Conservation (phyloP, 2,329 filamentous ascomycete genomes). For the Fusarium protoensiforme region DNA sequence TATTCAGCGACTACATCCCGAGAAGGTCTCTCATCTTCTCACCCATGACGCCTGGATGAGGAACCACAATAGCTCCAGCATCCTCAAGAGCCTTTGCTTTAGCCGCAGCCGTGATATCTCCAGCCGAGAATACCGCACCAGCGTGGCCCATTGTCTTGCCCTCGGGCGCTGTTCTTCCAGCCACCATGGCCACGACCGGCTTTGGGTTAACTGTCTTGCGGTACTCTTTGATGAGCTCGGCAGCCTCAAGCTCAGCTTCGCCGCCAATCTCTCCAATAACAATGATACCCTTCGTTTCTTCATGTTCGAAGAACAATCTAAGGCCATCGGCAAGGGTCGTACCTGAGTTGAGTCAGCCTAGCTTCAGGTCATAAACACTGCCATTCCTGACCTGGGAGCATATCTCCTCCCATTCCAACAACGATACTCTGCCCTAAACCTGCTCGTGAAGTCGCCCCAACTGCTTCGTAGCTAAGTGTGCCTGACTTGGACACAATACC, state of each 20-base stretch:
- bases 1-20: conserved; percentile 1
- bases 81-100: conserved; percentile 49
- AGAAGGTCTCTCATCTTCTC: conserved; percentile 48
- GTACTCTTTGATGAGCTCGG: conserved; percentile 77
- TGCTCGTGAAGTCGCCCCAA: conserved; percentile 77
- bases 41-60: conserved; percentile 53
- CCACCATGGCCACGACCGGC: conserved; percentile 72
- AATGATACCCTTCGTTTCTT: conserved; percentile 77
- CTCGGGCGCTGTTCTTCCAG: conserved; percentile 69
- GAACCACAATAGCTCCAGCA: conserved; percentile 51
- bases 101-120: conserved; percentile 46
- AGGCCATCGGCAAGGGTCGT: conserved; percentile 79
- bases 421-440: conserved; percentile 82
- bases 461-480: conserved; percentile 83
- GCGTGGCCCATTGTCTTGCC: conserved; percentile 79
- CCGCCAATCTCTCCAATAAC: conserved; percentile 80
- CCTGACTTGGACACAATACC: conserved; percentile 85
- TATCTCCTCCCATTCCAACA: conserved; percentile 82
- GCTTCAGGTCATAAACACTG: accelerated
- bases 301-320: conserved; percentile 73
- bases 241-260: conserved; percentile 75
- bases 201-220: conserved; percentile 69
- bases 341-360: conserved; percentile 16
- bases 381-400: conserved; percentile 66
- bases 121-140: conserved; percentile 64